These are phyloP conservation scores for Naganishia randhawae DNA, from an alignment of 768 basidiomycete genomes.

Conservation along the genomic window DNA sequence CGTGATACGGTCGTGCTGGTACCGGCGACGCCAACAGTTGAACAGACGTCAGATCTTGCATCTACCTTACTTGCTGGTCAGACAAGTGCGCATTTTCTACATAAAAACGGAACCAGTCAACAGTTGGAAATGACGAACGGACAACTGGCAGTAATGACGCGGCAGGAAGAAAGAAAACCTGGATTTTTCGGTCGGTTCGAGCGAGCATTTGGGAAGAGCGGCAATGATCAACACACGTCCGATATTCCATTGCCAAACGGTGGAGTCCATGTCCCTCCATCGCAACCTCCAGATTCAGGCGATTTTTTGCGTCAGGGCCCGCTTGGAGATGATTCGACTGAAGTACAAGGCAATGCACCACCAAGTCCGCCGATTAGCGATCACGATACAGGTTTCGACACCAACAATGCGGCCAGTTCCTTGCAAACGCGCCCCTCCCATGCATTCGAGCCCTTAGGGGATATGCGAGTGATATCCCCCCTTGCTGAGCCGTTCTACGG, in stretches of 20 bases:
- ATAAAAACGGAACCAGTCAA: not conserved
- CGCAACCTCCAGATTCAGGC: conserved; percentile 9
- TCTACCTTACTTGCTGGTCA: conserved; percentile 1
- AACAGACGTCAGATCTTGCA: not conserved
- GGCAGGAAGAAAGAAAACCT: conserved; percentile 3
- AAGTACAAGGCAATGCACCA: conserved; percentile 32
- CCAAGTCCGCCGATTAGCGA: conserved; percentile 49
- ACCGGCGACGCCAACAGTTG: conserved; percentile 19
- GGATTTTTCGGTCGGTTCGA: conserved; percentile 21
- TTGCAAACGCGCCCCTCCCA: not conserved
- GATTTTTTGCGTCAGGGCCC: conserved; percentile 3
- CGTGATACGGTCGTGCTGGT: conserved; percentile 38
- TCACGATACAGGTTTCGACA: conserved; percentile 23
- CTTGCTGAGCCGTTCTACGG: not conserved
- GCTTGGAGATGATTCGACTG: conserved; percentile 31
- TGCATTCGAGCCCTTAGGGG: not conserved
- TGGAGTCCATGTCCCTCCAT: not conserved
- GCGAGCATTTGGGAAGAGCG: conserved; percentile 22
- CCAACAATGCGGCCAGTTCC: not conserved
- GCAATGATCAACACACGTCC: not conserved
- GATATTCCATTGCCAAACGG: not conserved
- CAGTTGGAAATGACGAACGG: conserved; percentile 1
- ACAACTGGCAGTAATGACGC: not conserved
- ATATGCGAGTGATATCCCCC: not conserved
- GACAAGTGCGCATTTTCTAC: not conserved